Evolutionary conservation across 495 filamentous ascomycete genomes (phyloP).

Genomic region (Xylaria longipes): DNA sequence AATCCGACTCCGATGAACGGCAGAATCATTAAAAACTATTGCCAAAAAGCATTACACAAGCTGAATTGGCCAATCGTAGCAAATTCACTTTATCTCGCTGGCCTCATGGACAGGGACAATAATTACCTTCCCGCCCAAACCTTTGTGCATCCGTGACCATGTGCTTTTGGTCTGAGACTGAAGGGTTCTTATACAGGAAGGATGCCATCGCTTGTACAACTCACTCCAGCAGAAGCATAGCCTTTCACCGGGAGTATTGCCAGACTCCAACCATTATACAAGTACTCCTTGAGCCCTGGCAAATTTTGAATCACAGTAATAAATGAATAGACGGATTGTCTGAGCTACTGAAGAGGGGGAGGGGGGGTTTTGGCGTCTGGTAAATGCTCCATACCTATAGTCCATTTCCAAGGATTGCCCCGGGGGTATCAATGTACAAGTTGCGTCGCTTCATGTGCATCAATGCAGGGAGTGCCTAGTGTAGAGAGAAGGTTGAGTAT

Average conservation of each 20-base stretch:
- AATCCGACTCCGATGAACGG: slow-evolving; percentile 30
- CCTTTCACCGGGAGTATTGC: neutral
- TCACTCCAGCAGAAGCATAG: neutral
- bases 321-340: neutral
- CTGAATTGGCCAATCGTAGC: slow-evolving; percentile 20
- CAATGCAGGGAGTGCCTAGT: neutral
- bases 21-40: slow-evolving; percentile 24
- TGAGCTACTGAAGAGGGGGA: neutral
- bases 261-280: neutral
- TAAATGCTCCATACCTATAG: slow-evolving; percentile 5
- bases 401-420: neutral
- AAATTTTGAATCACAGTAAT: neutral
- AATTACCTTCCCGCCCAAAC: neutral
- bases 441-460: neutral
- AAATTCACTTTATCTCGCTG: slow-evolving; percentile 20
- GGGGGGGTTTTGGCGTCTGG: neutral
- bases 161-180: neutral
- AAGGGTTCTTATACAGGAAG: neutral
- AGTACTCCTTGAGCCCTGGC: neutral
- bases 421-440: neutral
- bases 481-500: neutral
- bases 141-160: neutral
- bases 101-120: neutral
- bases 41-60: slow-evolving; percentile 30
- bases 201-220: neutral